Conservation (phyloP, 225 moss, liverwort and hornwort species). For the Antitrichia curtipendula region DNA sequence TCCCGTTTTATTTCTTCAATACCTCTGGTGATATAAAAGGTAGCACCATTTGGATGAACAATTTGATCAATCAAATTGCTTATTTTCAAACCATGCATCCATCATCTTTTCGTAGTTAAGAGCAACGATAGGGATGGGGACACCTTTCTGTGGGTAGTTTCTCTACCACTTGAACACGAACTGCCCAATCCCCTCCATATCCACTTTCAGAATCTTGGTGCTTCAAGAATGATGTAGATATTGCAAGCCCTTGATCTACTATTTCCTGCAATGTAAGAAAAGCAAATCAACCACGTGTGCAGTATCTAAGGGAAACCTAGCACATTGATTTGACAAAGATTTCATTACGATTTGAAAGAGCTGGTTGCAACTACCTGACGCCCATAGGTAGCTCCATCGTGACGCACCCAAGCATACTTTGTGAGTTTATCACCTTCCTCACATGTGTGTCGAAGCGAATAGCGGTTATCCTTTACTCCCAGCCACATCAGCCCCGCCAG, state of each 20-base stretch:
- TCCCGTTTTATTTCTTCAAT: background rate
- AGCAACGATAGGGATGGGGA: background rate
- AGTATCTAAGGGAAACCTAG: background rate
- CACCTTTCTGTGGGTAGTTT: slow-evolving; percentile 20
- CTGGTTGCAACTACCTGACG: slow-evolving; percentile 54
- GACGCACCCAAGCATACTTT: slow-evolving; percentile 86
- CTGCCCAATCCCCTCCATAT: slow-evolving; percentile 96
- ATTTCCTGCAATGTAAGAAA: slow-evolving; percentile 46
- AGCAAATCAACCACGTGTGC: background rate
- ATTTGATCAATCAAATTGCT: background rate
- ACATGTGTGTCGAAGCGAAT: slow-evolving; percentile 76
- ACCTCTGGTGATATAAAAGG: background rate
- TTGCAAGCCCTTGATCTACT: slow-evolving; percentile 48
- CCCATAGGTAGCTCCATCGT: slow-evolving; percentile 84
- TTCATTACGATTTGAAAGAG: background rate
- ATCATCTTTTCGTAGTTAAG: background rate
- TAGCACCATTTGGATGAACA: background rate
- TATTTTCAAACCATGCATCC: background rate
- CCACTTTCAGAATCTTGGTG: slow-evolving; percentile 57
- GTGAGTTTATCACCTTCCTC: slow-evolving; percentile 75
- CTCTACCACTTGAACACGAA: slow-evolving; percentile 56
- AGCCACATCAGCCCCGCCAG: slow-evolving; percentile 95
- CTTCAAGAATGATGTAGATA: slow-evolving; percentile 82
- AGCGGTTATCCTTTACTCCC: slow-evolving; percentile 65
- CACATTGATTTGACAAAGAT: background rate